phyloP scores from a whole-genome alignment of 1,284 basidiomycete genomes.

The Athelia psychrophila region DNA sequence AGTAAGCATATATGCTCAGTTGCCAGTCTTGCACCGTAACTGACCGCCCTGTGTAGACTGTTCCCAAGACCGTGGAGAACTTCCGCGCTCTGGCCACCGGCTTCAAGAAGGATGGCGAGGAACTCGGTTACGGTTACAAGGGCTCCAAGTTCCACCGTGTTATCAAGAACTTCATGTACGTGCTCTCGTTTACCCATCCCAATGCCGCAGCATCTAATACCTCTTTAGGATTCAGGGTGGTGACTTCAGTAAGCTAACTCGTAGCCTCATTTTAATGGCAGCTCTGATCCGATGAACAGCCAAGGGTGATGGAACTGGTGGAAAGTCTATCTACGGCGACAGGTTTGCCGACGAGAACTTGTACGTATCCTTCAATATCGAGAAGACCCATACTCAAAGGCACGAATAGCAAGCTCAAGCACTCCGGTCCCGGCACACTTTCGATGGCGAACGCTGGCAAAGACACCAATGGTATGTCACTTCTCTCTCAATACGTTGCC shows the following conservation, averaged over 20 bases:
- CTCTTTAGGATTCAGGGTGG: conserved; percentile 83
- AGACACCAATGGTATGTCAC: conserved; percentile 72
- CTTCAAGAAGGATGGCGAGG: conserved; percentile 73
- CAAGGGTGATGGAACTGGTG: conserved; percentile 94
- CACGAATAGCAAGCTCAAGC: conserved; percentile 76
- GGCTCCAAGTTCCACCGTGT: conserved; percentile 97
- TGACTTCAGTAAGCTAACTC: conserved; percentile 80
- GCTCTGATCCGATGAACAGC: conserved; percentile 36
- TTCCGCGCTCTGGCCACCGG: conserved; percentile 86
- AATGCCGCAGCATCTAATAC: background rate
- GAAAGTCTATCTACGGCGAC: conserved; percentile 92
- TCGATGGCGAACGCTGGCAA: conserved; percentile 95
- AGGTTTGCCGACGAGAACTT: conserved; percentile 98
- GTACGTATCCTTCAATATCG: conserved; percentile 38
- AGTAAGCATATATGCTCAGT: conserved; percentile 25
- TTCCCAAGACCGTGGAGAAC: conserved; percentile 98
- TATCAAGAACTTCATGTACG: conserved; percentile 95
- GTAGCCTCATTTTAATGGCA: background rate
- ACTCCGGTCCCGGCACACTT: conserved; percentile 81
- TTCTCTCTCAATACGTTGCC: background rate
- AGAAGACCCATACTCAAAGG: background rate
- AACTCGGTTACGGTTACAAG: conserved; percentile 84
- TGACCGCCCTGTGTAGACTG: conserved; percentile 56
- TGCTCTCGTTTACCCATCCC: background rate
- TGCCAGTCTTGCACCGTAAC: background rate